Evolutionary conservation across 441 rosid genomes (phyloP), one percentile per base, ranked within the genome.

Genomic region (Populus hybrid): DNA sequence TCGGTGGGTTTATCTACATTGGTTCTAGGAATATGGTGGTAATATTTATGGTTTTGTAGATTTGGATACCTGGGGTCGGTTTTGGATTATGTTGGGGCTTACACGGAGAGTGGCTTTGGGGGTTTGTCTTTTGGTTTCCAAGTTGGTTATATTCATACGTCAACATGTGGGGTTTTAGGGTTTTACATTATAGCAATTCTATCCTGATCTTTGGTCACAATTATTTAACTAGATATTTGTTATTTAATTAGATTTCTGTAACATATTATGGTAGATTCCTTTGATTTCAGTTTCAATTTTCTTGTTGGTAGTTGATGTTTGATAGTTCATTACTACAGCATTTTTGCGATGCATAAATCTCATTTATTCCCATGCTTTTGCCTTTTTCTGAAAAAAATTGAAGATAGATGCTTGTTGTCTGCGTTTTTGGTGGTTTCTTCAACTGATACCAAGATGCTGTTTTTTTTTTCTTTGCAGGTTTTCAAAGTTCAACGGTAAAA

Each of bases 381-480:
- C 9, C 76, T 64, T 53, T 64, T 74, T 63, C 50, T 7, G 10
- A 56, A 67, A 76, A 69, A 61, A 69, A 65, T 63, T 72, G 72
- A 78, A 86, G 83, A 63, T 61, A 89, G 95, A 92, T 94, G 90
- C 98, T 87, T 88, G 80, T 77, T 92, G 95, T 90, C 97, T 86
- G 87, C 89, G 81, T 87, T 84, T 90, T 85, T 83, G 91, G 88
- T 84, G 92, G 86, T 89, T 89, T 80, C 74, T 86, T 86, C 86
- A 84, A 86, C 97, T 92, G 83, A 90, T 87, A 78, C 87, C 92
- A 64, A 91, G 92, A 92, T 92, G 98, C 93, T 94, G 98, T 90
- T 92, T 90, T 90, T 82, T 85, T 91, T 88, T 90, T 90, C 83
- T 67, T 85, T 90, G 88, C 91, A 88, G 94, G 91, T 84, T 83